A percentile compares a stretch with the other conserved stretches of the same genome.
Conservation (phyloP, 2,329 filamentous ascomycete genomes). For the Talaromyces sp. region DNA sequence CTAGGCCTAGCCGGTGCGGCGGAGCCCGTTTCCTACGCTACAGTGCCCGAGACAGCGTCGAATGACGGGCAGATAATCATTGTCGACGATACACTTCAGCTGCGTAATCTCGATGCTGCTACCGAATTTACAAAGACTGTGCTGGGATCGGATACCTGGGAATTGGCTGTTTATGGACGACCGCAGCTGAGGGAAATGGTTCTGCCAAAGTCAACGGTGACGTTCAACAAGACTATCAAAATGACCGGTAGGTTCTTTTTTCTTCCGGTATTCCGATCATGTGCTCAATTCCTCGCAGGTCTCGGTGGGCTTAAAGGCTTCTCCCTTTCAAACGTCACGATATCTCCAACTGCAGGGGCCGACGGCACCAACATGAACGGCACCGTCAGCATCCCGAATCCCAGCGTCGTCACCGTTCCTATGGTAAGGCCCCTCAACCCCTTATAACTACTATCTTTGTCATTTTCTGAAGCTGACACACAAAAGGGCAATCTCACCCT, state of each 20-base stretch:
- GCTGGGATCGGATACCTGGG: constrained; percentile 44
- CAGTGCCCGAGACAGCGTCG: constrained; percentile 41
- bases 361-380: constrained; percentile 51
- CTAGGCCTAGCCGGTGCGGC: constrained; percentile 41
- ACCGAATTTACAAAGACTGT: constrained; percentile 44
- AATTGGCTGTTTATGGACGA: constrained; percentile 46
- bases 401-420: constrained; percentile 50
- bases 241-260: constrained; percentile 45
- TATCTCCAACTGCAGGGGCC: constrained; percentile 32
- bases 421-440: constrained; percentile 32
- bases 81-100: constrained; percentile 39
- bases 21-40: constrained; percentile 39
- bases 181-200: constrained; percentile 47
- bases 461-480: not conserved
- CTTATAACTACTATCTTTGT: not conserved
- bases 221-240: constrained; percentile 52
- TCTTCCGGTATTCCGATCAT: not conserved
- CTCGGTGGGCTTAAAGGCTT: constrained; percentile 53
- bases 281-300: constrained; percentile 31
- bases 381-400: constrained; percentile 53
- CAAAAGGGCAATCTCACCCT: constrained; percentile 50
- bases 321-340: constrained; percentile 42
- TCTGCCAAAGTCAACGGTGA: constrained; percentile 45
- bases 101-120: constrained; percentile 43
- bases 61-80: constrained; percentile 36